These are phyloP conservation scores for Phytophthora multivora DNA, from an alignment of 352 stramenopile species.

Conservation along the genomic window DNA sequence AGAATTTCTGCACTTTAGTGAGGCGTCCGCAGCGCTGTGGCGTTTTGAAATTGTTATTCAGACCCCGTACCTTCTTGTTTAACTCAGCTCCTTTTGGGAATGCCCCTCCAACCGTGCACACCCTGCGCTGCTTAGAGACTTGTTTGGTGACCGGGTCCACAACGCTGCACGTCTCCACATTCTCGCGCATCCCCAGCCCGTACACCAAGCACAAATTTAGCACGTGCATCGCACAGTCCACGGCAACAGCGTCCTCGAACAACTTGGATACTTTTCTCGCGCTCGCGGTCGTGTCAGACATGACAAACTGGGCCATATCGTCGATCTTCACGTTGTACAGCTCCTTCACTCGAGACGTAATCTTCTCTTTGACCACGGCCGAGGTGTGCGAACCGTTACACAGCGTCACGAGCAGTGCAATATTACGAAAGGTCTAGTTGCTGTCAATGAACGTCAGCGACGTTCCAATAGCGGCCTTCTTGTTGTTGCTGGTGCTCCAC, in stretches of 20 bases:
- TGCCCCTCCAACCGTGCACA: background rate
- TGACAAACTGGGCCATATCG: background rate
- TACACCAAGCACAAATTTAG: conserved; percentile 9
- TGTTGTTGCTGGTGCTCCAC: background rate
- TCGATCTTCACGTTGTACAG: background rate
- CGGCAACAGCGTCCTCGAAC: background rate
- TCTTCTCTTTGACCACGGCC: background rate
- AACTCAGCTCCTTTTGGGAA: background rate
- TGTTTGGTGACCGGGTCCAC: background rate
- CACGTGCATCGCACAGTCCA: conserved; percentile 1
- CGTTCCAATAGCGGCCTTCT: too few relatives aligned
- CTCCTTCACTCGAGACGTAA: background rate
- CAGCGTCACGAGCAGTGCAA: conserved; percentile 3
- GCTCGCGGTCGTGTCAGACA: background rate
- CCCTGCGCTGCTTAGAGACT: background rate
- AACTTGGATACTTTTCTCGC: background rate
- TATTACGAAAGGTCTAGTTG: background rate
- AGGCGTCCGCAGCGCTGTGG: background rate
- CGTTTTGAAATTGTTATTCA: conserved; percentile 9
- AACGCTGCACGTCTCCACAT: background rate
- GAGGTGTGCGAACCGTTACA: background rate
- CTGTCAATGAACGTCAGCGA: conserved; percentile 13
- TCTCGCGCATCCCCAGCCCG: background rate
- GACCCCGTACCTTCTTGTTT: background rate
- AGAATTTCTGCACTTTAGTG: conserved; percentile 3